Percentiles rank a stretch among this genome's conserved stretches.
Evolutionary conservation across 768 basidiomycete species (phyloP).

Genomic region (Austroboletus eburneus): DNA sequence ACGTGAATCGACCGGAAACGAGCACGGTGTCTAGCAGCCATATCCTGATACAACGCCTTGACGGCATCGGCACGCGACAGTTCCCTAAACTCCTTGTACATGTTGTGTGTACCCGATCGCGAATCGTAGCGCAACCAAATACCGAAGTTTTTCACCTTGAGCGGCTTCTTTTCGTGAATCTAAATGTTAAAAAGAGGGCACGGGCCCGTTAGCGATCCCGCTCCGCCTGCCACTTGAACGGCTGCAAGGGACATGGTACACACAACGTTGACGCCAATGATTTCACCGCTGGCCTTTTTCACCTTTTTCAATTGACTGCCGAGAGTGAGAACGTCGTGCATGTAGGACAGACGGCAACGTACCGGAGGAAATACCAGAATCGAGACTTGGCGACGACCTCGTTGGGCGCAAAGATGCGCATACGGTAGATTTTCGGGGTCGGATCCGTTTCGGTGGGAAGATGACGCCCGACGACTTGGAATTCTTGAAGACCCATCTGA

Average conservation of each 20-base stretch:
- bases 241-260: conserved; percentile 59
- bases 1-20: conserved; percentile 99
- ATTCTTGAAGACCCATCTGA: conserved; percentile 83
- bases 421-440: conserved; percentile 97
- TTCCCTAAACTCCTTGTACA: conserved; percentile 99
- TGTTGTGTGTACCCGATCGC: conserved; percentile 99
- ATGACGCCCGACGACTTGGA: conserved; percentile 96
- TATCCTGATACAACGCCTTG: conserved; percentile 97
- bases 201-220: conserved; percentile 50
- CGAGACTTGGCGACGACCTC: conserved; percentile 98
- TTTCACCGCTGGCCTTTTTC: conserved; percentile 99
- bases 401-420: conserved; percentile 99
- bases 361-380: conserved; percentile 99
- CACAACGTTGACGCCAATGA: conserved; percentile 97
- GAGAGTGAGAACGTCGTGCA: no score
- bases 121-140: conserved; percentile 99
- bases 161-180: conserved; percentile 97
- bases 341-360: conserved; percentile 24
- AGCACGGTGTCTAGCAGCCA: conserved; percentile 98
- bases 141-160: conserved; percentile 99
- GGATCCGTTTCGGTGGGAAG: conserved; percentile 91
- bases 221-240: conserved; percentile 88
- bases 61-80: conserved; percentile 93
- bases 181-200: conserved; percentile 37
- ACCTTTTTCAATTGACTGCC: conserved; percentile 93